These are phyloP conservation scores for Cochlearia excelsa DNA, from an alignment of 345 rosid genomes.

Conservation along the genomic window DNA sequence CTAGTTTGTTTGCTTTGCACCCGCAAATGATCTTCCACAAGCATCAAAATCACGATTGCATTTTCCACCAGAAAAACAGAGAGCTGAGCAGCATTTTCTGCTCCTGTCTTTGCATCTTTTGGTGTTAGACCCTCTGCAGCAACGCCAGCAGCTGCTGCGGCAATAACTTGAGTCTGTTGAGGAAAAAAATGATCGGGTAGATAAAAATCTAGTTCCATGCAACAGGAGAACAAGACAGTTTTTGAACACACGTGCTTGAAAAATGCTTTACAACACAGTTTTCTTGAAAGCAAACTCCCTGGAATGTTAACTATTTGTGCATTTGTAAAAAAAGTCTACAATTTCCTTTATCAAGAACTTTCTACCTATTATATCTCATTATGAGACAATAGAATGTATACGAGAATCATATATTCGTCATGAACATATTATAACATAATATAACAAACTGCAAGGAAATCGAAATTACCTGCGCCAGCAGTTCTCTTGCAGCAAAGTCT, in stretches of 20 bases:
- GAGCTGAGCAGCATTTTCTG: conserved; percentile 97
- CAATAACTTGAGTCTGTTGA: conserved; percentile 97
- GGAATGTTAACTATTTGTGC: background rate
- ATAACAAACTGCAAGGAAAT: conserved; percentile 11
- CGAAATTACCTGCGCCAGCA: conserved; percentile 83
- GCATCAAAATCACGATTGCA: conserved; percentile 97
- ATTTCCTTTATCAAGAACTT: conserved; percentile 13
- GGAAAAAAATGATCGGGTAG: conserved; percentile 34
- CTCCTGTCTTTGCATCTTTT: conserved; percentile 77
- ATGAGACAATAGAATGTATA: conserved; percentile 12
- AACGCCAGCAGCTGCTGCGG: conserved; percentile 99
- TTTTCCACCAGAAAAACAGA: conserved; percentile 97
- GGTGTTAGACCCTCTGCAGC: conserved; percentile 97
- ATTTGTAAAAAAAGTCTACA: conserved; percentile 7
- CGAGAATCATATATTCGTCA: conserved; percentile 1
- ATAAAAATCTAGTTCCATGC: conserved; percentile 24
- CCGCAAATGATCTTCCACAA: conserved; percentile 98
- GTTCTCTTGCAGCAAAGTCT: conserved; percentile 95
- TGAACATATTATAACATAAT: background rate
- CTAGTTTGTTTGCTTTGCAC: conserved; percentile 84
- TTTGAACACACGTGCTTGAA: conserved; percentile 28
- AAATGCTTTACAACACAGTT: conserved; percentile 20
- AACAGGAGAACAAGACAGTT: conserved; percentile 11
- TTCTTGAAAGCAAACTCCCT: conserved; percentile 16
- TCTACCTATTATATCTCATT: conserved; percentile 11